phyloP scores from a whole-genome alignment of 257 asterid species.

The Asclepias syriaca region DNA sequence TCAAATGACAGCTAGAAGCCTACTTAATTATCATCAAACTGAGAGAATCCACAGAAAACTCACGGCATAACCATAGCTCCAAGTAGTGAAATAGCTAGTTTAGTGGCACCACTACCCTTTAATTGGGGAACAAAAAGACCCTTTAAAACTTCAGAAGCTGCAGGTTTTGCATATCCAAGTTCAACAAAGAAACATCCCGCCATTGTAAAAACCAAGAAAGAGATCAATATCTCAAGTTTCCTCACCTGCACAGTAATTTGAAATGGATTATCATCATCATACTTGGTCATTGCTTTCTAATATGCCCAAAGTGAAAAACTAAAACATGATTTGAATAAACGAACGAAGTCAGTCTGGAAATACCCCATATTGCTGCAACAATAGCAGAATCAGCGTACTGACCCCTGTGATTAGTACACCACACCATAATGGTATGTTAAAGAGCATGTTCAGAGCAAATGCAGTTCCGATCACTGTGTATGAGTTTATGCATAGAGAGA shows the following conservation, averaged over 20 bases:
- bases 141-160: slow-evolving; percentile 52
- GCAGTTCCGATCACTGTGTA: slow-evolving; percentile 89
- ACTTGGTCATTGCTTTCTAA: background rate
- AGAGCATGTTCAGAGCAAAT: slow-evolving; percentile 93
- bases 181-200: slow-evolving; percentile 84
- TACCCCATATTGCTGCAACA: slow-evolving; percentile 98
- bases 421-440: slow-evolving; percentile 78
- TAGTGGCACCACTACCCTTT: slow-evolving; percentile 82
- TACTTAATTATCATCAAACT: background rate
- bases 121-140: slow-evolving; percentile 91
- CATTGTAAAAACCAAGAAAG: slow-evolving; percentile 72
- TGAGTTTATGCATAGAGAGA: background rate
- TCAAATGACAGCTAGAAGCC: background rate
- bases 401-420: slow-evolving; percentile 96
- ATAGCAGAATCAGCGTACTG: slow-evolving; percentile 75
- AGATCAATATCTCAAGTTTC: slow-evolving; percentile 78
- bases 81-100: slow-evolving; percentile 84
- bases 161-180: slow-evolving; percentile 79
- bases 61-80: slow-evolving; percentile 99
- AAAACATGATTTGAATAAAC: background rate
- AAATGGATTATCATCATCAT: background rate
- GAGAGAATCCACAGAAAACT: slow-evolving; percentile 23
- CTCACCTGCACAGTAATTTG: slow-evolving; percentile 56
- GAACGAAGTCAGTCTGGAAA: background rate
- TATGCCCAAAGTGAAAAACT: background rate